Evolutionary conservation across 176 grass and related monocot genomes (phyloP), one percentile per base, ranked within the genome.

Genomic region (Carex cristatella): DNA sequence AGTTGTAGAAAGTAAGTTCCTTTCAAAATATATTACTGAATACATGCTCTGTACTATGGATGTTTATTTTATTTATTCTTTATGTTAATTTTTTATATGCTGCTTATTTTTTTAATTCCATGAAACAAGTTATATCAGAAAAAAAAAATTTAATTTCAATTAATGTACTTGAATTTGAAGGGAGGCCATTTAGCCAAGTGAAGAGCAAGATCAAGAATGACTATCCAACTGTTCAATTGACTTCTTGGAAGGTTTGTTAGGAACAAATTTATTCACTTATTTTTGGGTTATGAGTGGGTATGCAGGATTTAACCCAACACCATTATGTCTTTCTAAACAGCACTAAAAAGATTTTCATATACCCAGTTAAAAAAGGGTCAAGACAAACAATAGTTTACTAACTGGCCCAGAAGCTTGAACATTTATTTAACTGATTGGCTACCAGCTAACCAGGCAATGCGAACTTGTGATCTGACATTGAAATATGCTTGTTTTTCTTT

Each of bases 191-290:
- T 84, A 86, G 86, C 42, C 87, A 90, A 87, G 94, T 97, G 63
- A 91, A 86, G 81, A 91, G 54, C 81, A 97, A 97, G 44, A 75
- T 97, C 38, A 97, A 86, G 87, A 91, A 87, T 69, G 86, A 93
- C 23, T 93, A 90, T 76, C 87, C 91, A 81, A 88, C 70, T 84
- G 86, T 97, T 54, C 94, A 97, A 40, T 69, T 97, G 63, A 93
- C 94, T 83, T 82, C 94, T 89, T 97, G 91, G 94, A 97, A 88
- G 94, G 94, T 97, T 84, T 55, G 53, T 71, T 79, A 19, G 75
- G 5, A 75, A 69, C 55, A 49, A 30, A 56, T 51, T 56, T 16
- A 31, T 77, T 51, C 2, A 55, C 11, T 31, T 55, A 30, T 12
- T 76, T 11, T 56, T 77, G 9, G 27, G 11, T 51, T 55, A 54